Evolutionary conservation across 257 asterid species (phyloP).

Genomic region (Ligustrum vulgare): DNA sequence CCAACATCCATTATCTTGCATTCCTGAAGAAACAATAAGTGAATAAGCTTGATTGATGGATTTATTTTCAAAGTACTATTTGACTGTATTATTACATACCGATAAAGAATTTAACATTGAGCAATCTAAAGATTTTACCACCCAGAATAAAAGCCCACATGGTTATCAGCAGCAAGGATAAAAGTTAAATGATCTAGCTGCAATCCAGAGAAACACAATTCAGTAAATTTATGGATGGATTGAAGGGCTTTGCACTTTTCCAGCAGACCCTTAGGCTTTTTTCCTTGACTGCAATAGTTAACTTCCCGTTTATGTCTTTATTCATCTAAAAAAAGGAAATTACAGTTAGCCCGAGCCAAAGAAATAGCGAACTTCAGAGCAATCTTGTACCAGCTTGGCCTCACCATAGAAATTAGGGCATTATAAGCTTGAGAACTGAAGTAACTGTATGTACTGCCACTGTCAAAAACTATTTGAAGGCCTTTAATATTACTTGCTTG

Average conservation of each 20-base stretch:
- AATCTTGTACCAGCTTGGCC: not conserved
- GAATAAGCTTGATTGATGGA: no score
- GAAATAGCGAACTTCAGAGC: not conserved
- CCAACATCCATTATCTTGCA: no score
- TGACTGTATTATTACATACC: no score
- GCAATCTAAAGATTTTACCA: no score
- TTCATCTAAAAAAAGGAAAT: conserved; percentile 44
- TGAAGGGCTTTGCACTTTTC: conserved; percentile 69
- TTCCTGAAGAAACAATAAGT: no score
- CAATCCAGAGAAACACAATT: no score
- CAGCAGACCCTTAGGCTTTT: conserved; percentile 79
- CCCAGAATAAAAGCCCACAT: no score
- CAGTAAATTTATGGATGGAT: no score
- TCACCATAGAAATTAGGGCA: conserved; percentile 46
- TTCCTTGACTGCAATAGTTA: conserved; percentile 53
- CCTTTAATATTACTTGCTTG: conserved; percentile 46
- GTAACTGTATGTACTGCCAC: conserved; percentile 76
- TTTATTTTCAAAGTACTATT: no score
- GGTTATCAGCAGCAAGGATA: no score
- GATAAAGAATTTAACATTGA: no score
- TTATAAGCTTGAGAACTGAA: conserved; percentile 51
- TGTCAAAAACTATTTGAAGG: conserved; percentile 54
- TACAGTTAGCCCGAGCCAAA: not conserved
- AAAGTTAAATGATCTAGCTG: no score
- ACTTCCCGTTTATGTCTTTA: conserved; percentile 32